Evolutionary conservation across 1,284 basidiomycete species (phyloP), one percentile per base, ranked within the genome.

Genomic region (Puccinia horiana): DNA sequence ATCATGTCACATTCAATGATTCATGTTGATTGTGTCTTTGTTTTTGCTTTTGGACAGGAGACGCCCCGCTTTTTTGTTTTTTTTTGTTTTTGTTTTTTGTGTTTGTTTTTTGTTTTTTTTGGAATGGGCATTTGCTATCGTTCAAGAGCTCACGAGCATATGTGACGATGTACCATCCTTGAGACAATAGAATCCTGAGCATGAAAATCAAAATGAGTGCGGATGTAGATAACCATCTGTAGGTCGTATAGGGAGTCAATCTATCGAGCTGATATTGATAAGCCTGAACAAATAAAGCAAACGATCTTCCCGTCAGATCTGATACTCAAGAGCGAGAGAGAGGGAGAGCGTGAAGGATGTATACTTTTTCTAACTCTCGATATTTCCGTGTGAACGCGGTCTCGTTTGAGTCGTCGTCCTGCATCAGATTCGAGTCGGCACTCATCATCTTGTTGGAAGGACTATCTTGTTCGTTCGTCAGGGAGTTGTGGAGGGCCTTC

Each of bases 201-300:
- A 93, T 89, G 87, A 99, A 99, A 49, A 98, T 72, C 56, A 89
- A 85, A 78, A 97, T 88, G 37, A 98, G 86, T 2, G 89, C 93
- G 2, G 89, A 89, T 6, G 94, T 95, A 29, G 90, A 90, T n/a
- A 93, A 86, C 97, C 97, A 99, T 84, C 97, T 91, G 85, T 96
- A 91, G 29, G 94, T 87, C 37, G 92, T 91, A 87, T 95, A 92
- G 0, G 97, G 97, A 2, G 96, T 98, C 88, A 93, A 92, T 73
- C 92, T 90, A 89, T 99, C 97, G 54, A 98, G 90, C 40, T 91
- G 88, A 85, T 92, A 91, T 88, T 97, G 95, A 87, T 85, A 84
- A 23, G 84, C 83, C 82, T 85, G 35, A 20, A 23, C 8, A 70
- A 70, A 70, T 47, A 70, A 47, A 14, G 23, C 4, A 72, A 40